Percentiles rank a stretch among this genome's conserved stretches.
Evolutionary conservation across 129 eudicot genomes (phyloP).

Genomic region (Flaveria bidentis): DNA sequence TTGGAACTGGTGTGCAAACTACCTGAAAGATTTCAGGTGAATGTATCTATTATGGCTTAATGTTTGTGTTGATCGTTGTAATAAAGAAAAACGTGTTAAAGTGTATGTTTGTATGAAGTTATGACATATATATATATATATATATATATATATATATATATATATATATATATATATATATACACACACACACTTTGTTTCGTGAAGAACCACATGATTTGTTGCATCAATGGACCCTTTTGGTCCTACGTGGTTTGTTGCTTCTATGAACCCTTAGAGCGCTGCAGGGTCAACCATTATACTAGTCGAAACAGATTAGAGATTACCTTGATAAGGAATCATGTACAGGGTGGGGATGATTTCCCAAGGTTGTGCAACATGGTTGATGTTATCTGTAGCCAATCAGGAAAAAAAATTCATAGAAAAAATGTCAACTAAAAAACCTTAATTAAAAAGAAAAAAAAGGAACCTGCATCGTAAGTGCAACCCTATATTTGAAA

Average conservation of each 20-base stretch:
- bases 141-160: not conserved
- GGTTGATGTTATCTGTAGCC: too few species aligned
- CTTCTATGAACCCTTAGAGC: not conserved
- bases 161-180: not conserved
- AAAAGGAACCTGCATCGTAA: conserved; percentile 80
- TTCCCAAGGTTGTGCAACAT: too few species aligned
- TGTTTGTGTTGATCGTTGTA: conserved; percentile 22
- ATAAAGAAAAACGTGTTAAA: not conserved
- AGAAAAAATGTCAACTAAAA: too few species aligned
- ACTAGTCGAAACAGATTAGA: too few species aligned
- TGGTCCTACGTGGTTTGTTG: not conserved
- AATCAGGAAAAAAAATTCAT: too few species aligned
- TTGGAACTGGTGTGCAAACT: conserved; percentile 14
- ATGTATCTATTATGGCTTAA: not conserved
- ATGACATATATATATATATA: not conserved
- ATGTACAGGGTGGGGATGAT: too few species aligned
- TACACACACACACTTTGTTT: conserved; percentile 10
- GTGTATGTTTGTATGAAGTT: conserved; percentile 17
- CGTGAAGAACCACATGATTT: not conserved
- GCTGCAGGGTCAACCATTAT: not conserved
- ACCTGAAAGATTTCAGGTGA: conserved; percentile 8
- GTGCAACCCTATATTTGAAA: conserved; percentile 77
- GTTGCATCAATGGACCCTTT: not conserved
- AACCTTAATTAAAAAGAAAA: too few species aligned
- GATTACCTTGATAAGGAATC: too few species aligned